These are phyloP conservation scores for Volvox africanus DNA, from an alignment of 139 green algal genomes.

Conservation along the genomic window DNA sequence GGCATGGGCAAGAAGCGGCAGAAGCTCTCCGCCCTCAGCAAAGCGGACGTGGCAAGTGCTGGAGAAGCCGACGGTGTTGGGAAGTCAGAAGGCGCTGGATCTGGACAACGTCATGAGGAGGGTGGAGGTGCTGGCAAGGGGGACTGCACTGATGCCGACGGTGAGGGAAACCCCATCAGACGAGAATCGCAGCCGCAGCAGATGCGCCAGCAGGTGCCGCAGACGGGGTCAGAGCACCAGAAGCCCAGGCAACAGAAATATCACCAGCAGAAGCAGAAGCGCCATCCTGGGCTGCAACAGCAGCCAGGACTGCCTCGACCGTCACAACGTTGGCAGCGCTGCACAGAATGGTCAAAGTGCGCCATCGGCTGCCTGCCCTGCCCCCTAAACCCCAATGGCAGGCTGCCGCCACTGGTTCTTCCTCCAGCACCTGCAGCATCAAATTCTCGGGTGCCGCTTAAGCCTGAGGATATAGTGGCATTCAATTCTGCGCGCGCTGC, in stretches of 20 bases:
- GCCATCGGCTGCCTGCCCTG: constrained; percentile 46
- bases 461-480: too few species aligned
- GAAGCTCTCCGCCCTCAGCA: not conserved
- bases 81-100: too few species aligned
- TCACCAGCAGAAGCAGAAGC: too few species aligned
- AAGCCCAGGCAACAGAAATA: too few species aligned
- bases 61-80: too few species aligned
- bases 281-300: too few species aligned
- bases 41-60: too few species aligned
- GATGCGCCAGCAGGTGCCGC: not conserved
- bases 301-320: not conserved
- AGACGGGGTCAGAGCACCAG: not conserved
- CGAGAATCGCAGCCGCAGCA: not conserved
- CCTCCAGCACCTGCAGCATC: not conserved
- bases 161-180: not conserved
- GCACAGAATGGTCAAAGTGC: not conserved
- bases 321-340: not conserved
- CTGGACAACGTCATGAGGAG: too few species aligned
- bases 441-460: not conserved
- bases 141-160: not conserved
- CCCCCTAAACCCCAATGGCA: constrained; percentile 39
- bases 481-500: too few species aligned
- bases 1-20: not conserved
- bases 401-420: not conserved
- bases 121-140: not conserved